Evolutionary conservation across 805 yeast species (phyloP), one percentile per base, ranked within the genome.

Genomic region (Pichia insulana): DNA sequence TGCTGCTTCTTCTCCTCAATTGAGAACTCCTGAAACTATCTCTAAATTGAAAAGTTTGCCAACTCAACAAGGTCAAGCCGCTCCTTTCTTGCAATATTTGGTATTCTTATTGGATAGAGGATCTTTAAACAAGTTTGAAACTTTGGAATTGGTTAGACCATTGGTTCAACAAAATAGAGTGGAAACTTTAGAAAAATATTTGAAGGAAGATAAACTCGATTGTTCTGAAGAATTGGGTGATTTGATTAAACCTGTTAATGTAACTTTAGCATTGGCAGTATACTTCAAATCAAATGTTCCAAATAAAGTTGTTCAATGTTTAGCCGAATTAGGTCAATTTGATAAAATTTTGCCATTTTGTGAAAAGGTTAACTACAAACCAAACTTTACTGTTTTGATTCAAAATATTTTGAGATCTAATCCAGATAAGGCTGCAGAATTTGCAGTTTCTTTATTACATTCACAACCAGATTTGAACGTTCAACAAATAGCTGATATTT

Each of bases 361-460:
- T 65, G 83, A 84, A 64, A 86, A 87, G 67, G 92, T 83, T 45
- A 78, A 79, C 49, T 92, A 83, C 67, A 74, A 76, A 53, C 97
- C 99, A 46, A 95, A 92, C 66, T 92, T 78, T 64, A 77, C 92
- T 38, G 82, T 85, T 46, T 73, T 92, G 66, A 77, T 92, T 55
- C 96, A 95, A 61, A 85, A 86, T 65, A 76, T 92, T 54, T 79
- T 90, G 37, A 80, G 97, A 63, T 78, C 84, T 20, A 88, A 84
- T 62, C 96, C 99, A n/a, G 99, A 92, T 57, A 86, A 87, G 64
- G 98, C 97, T 22, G 85, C 96, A 33, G 98, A 92, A 65, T 92
- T 92, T 68, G 97, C 98, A 13, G 79, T 87, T 32, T 83, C 88
- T 50, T 73, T 92, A 48, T 74, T 86, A 50, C 72, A 78, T 51